phyloP scores from a whole-genome alignment of 768 basidiomycete genomes.

The Boletales sp. region DNA sequence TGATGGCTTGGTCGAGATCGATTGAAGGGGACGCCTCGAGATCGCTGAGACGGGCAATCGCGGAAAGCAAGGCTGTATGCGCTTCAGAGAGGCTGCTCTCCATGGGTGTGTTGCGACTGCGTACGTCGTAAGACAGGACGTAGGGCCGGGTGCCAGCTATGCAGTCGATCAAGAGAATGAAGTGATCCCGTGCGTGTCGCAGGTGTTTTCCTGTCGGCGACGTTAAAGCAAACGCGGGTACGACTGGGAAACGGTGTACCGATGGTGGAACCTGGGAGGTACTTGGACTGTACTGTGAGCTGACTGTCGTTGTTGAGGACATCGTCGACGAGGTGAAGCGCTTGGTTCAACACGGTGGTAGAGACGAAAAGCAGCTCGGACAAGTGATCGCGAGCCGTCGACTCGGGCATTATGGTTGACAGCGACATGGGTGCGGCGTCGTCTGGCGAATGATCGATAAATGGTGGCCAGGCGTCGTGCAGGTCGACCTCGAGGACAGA shows the following conservation, averaged over 20 bases:
- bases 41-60: conserved; percentile 54
- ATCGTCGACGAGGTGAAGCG: conserved; percentile 66
- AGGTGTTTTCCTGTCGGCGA: conserved; percentile 68
- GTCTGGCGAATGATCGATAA: conserved; percentile 1
- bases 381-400: conserved; percentile 27
- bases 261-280: conserved; percentile 84
- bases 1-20: conserved; percentile 56
- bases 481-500: conserved; percentile 24
- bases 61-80: conserved; percentile 48
- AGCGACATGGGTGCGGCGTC: conserved; percentile 4
- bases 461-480: conserved; percentile 12
- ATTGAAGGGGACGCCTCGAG: conserved; percentile 39
- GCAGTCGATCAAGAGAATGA: conserved; percentile 59
- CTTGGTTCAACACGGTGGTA: conserved; percentile 65
- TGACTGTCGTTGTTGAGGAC: conserved; percentile 66
- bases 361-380: conserved; percentile 64
- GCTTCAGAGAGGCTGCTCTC: conserved; percentile 65
- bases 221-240: not conserved
- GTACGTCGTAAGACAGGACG: conserved; percentile 70
- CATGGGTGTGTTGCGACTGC: conserved; percentile 81
- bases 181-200: conserved; percentile 84
- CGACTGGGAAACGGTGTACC: conserved; percentile 40
- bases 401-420: conserved; percentile 21
- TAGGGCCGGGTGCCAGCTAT: conserved; percentile 44
- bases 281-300: conserved; percentile 63